These are phyloP conservation scores for Canavalia ensiformis DNA, from an alignment of 306 rosid genomes.

Conservation along the genomic window DNA sequence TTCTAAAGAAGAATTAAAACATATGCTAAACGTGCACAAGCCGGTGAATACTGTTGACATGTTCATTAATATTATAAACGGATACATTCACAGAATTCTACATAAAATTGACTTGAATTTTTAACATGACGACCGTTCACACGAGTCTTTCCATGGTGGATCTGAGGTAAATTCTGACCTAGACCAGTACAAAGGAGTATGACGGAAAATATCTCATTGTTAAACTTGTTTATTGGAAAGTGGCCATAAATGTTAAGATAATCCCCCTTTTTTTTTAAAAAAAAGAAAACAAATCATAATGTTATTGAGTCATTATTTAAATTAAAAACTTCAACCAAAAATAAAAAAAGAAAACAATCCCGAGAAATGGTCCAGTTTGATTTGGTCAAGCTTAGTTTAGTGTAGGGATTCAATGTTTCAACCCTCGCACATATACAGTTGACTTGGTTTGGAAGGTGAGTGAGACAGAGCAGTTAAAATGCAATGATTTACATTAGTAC, in stretches of 20 bases:
- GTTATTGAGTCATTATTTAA: background rate
- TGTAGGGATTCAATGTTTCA: background rate
- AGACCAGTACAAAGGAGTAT: no score
- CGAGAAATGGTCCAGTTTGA: conserved; percentile 38
- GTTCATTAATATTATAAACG: background rate
- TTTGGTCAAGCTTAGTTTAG: conserved; percentile 17
- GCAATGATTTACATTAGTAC: background rate
- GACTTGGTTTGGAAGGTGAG: no score
- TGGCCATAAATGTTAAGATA: no score
- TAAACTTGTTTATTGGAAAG: no score
- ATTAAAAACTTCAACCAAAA: background rate
- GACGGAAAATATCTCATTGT: no score
- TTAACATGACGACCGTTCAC: no score
- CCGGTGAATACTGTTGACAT: background rate
- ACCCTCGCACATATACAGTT: no score
- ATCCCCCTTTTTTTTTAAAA: no score
- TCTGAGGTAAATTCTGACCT: no score
- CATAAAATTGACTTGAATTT: background rate
- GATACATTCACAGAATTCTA: background rate
- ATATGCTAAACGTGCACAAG: background rate
- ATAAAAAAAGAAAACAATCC: background rate
- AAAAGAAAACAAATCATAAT: no score
- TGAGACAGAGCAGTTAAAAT: background rate
- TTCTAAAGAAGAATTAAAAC: background rate
- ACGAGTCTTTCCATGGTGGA: no score